phyloP scores from a whole-genome alignment of 805 yeast species.

The Wickerhamiella lipophila region DNA sequence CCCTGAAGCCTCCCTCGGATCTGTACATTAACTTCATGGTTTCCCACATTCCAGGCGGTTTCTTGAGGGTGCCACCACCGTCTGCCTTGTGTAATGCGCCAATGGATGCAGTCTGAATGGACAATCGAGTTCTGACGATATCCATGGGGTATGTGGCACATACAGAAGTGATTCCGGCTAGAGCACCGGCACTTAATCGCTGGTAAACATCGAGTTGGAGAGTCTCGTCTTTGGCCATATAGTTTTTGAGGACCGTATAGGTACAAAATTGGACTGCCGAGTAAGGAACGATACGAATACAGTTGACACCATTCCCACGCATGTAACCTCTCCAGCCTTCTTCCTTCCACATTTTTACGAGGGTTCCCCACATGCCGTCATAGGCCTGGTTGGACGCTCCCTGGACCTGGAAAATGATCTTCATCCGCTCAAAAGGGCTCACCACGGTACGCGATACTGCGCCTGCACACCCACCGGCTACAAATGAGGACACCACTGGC shows the following conservation, averaged over 20 bases:
- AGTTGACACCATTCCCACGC: constrained; percentile 83
- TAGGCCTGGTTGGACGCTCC: constrained; percentile 39
- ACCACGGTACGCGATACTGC: constrained; percentile 88
- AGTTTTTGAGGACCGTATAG: constrained; percentile 44
- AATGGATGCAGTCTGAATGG: constrained; percentile 72
- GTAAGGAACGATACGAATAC: constrained; percentile 83
- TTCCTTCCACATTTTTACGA: constrained; percentile 65
- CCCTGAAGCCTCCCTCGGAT: constrained; percentile 70
- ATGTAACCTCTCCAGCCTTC: constrained; percentile 88
- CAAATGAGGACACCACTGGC: constrained; percentile 53
- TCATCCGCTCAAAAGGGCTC: constrained; percentile 90
- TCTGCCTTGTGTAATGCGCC: constrained; percentile 15
- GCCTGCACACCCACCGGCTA: constrained; percentile 95
- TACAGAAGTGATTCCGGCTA: constrained; percentile 73
- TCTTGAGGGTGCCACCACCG: constrained; percentile 16
- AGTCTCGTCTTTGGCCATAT: constrained; percentile 30
- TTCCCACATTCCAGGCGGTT: constrained; percentile 60
- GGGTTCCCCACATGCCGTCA: constrained; percentile 64
- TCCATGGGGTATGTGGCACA: constrained; percentile 85
- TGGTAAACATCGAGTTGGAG: constrained; percentile 32
- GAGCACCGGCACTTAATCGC: constrained; percentile 62
- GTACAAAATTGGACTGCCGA: constrained; percentile 88
- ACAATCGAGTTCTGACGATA: constrained; percentile 74
- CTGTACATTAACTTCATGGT: constrained; percentile 47
- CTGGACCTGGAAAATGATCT: constrained; percentile 82